These are phyloP conservation scores for Komagataella pastoris DNA, from an alignment of 805 yeast genomes.

Conservation along the genomic window DNA sequence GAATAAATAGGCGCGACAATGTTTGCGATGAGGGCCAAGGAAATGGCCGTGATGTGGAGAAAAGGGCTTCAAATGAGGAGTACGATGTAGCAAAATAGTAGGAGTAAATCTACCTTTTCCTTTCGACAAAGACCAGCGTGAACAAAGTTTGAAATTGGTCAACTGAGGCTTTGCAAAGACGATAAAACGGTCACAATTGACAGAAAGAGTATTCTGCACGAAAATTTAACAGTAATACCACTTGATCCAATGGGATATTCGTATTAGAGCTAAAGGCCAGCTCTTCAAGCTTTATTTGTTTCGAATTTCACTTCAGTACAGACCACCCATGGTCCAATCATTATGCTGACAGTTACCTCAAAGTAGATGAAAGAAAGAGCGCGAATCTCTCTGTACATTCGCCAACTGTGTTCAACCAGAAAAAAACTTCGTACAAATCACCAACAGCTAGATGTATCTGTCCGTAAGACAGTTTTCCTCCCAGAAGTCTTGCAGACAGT, in stretches of 20 bases:
- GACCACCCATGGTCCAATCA: not conserved
- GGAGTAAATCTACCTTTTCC: too few relatives aligned
- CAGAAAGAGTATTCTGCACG: not conserved
- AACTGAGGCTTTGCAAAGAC: not conserved
- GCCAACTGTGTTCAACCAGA: not conserved
- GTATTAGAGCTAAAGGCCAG: not conserved
- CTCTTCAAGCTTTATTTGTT: not conserved
- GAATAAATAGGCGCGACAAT: not conserved
- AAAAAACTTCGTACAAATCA: not conserved
- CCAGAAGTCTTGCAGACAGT: not conserved
- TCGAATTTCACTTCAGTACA: not conserved
- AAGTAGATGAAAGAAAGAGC: not conserved
- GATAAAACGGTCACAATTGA: not conserved
- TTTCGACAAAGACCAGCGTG: not conserved
- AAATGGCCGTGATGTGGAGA: not conserved
- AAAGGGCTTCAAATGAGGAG: not conserved
- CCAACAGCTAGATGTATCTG: not conserved
- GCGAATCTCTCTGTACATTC: not conserved
- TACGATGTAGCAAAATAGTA: too few relatives aligned
- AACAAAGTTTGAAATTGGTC: not conserved
- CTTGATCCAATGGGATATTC: not conserved
- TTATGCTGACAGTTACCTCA: not conserved
- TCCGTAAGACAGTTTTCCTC: not conserved
- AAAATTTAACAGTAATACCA: not conserved
- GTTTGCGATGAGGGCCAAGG: not conserved